These are phyloP conservation scores for Kwoniella newhampshirensis DNA, from an alignment of 768 basidiomycete genomes.

Conservation along the genomic window DNA sequence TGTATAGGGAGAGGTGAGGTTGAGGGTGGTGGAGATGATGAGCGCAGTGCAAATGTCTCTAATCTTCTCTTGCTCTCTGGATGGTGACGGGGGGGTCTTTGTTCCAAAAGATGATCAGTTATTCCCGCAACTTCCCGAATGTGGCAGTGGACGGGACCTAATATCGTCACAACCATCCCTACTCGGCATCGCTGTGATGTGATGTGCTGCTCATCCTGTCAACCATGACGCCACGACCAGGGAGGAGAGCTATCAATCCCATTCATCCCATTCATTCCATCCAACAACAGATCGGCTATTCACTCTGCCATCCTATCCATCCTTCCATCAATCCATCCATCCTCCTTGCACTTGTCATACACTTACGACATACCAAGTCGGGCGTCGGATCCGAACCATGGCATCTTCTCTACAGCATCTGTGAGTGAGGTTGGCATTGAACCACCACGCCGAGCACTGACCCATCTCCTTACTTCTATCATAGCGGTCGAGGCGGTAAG, in stretches of 20 bases:
- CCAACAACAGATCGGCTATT: not conserved
- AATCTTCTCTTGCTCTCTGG: not conserved
- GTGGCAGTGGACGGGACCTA: too few relatives aligned
- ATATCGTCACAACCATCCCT: too few relatives aligned
- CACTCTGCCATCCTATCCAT: too few relatives aligned
- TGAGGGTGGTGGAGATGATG: not conserved
- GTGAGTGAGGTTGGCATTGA: constrained; percentile 17
- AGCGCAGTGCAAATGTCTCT: not conserved
- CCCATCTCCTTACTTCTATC: not conserved
- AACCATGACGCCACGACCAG: not conserved
- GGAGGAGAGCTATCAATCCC: too few relatives aligned
- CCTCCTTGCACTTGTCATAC: too few relatives aligned
- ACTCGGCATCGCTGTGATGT: too few relatives aligned
- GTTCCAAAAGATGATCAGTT: not conserved
- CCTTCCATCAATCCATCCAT: too few relatives aligned
- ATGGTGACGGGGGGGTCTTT: too few relatives aligned
- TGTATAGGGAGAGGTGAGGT: constrained; percentile 1
- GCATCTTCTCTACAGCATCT: constrained; percentile 37
- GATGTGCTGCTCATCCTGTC: too few relatives aligned
- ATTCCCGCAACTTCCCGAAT: not conserved
- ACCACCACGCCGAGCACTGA: constrained; percentile 12
- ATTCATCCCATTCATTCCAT: not conserved
- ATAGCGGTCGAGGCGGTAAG: constrained; percentile 50
- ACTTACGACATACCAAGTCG: not conserved
- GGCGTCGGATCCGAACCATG: constrained; percentile 9